A percentile compares a stretch with the other conserved stretches of the same genome.
Evolutionary conservation across 768 basidiomycete genomes (phyloP).

Genomic region (Rhodotorula toruloides): DNA sequence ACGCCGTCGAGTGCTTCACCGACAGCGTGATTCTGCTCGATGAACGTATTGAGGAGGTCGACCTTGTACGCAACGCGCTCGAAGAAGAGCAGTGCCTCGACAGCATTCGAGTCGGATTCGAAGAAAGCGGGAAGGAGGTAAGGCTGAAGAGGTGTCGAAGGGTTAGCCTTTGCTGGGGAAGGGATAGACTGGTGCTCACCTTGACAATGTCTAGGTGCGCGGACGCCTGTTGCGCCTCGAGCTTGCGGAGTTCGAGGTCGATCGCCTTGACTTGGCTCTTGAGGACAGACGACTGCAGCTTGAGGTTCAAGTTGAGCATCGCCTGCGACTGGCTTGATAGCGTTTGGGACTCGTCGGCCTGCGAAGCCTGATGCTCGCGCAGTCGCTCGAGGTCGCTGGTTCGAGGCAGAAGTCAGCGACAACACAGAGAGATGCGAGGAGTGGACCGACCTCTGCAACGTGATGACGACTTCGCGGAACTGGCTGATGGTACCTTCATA

Average conservation of each 20-base stretch:
- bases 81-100: conserved; percentile 87
- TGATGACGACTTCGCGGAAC: conserved; percentile 84
- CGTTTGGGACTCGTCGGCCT: conserved; percentile 72
- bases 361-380: conserved; percentile 76
- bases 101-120: conserved; percentile 81
- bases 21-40: conserved; percentile 74
- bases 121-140: conserved; percentile 87
- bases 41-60: conserved; percentile 74
- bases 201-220: conserved; percentile 79
- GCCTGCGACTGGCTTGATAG: conserved; percentile 84
- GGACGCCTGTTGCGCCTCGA: conserved; percentile 75
- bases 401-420: conserved; percentile 8
- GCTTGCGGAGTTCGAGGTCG: conserved; percentile 77
- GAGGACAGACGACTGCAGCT: conserved; percentile 80
- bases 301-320: conserved; percentile 90
- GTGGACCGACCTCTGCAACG: conserved; percentile 64
- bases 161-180: background rate
- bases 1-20: conserved; percentile 76
- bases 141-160: conserved; percentile 52
- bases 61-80: conserved; percentile 78
- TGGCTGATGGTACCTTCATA: conserved; percentile 80
- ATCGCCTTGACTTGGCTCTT: conserved; percentile 86
- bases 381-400: conserved; percentile 78
- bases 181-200: conserved; percentile 48
- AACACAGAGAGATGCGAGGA: conserved; percentile 20